These are phyloP conservation scores for Raffaelea ambrosiae DNA, from an alignment of 2,329 filamentous ascomycete genomes.

Conservation along the genomic window DNA sequence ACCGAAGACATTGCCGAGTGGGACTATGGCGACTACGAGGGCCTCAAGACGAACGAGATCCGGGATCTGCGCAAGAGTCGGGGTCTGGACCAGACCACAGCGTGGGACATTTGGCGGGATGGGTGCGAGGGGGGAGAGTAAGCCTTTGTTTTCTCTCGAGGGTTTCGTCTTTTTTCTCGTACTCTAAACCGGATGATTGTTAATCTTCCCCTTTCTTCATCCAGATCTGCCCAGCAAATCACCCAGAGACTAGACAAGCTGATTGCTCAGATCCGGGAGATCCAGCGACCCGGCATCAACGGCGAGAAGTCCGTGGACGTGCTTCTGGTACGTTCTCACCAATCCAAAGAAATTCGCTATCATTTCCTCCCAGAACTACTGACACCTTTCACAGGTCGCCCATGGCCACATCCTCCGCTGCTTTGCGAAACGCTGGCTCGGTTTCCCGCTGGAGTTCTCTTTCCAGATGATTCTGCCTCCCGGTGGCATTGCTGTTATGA, in stretches of 20 bases:
- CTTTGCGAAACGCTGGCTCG: slow-evolving; percentile 37
- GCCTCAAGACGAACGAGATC: slow-evolving; percentile 43
- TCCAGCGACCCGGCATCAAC: slow-evolving; percentile 30
- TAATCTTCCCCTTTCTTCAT: neutral
- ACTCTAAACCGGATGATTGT: neutral
- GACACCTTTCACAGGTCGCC: slow-evolving; percentile 19
- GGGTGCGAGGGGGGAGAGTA: slow-evolving; percentile 49
- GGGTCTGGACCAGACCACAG: slow-evolving; percentile 36
- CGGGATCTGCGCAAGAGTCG: slow-evolving; percentile 30
- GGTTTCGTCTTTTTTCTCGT: neutral
- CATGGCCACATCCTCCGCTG: slow-evolving; percentile 36
- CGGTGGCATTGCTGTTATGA: slow-evolving; percentile 31
- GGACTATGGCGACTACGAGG: slow-evolving; percentile 57
- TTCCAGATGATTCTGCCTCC: slow-evolving; percentile 34
- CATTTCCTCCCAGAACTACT: too few species aligned
- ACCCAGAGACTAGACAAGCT: slow-evolving; percentile 30
- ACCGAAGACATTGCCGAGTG: slow-evolving; percentile 49
- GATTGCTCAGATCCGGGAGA: slow-evolving; percentile 28
- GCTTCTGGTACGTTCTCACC: slow-evolving; percentile 19
- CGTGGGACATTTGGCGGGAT: slow-evolving; percentile 51
- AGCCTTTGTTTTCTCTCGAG: slow-evolving; percentile 10
- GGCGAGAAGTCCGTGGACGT: slow-evolving; percentile 29
- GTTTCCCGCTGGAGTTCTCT: slow-evolving; percentile 28
- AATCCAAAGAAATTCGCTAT: too few species aligned
- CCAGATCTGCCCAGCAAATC: slow-evolving; percentile 25